A percentile compares a stretch with the other conserved stretches of the same genome.
Conservation (phyloP, 495 filamentous ascomycete species). For the Sordaria brevicollis region DNA sequence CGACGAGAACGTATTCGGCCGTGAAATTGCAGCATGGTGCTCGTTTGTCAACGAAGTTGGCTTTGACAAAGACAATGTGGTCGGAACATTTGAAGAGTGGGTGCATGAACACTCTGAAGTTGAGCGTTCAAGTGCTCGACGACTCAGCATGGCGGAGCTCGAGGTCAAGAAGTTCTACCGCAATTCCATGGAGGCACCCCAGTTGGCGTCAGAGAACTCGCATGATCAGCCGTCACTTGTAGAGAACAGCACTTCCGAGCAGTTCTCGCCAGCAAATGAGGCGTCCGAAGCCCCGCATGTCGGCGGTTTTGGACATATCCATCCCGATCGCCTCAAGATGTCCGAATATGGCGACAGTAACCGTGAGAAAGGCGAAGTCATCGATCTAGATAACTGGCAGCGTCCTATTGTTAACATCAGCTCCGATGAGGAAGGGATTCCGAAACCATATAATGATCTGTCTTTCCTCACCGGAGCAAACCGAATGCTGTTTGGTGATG, state of each 20-base stretch:
- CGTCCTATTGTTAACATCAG: not conserved
- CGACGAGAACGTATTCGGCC: constrained; percentile 3
- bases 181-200: not conserved
- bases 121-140: constrained; percentile 11
- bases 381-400: not conserved
- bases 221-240: not conserved
- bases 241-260: not conserved
- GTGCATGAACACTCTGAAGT: constrained; percentile 5
- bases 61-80: constrained; percentile 7
- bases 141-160: constrained; percentile 14
- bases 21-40: constrained; percentile 10
- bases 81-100: constrained; percentile 19
- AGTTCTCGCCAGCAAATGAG: not conserved
- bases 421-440: not conserved
- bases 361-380: not conserved
- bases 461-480: constrained; percentile 14
- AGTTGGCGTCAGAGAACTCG: not conserved
- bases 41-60: not conserved
- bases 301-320: constrained; percentile 4
- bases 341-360: not conserved
- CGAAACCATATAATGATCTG: not conserved
- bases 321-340: constrained; percentile 11
- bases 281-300: not conserved
- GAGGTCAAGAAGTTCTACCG: constrained; percentile 9
- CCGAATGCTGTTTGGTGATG: constrained; percentile 2